These are phyloP conservation scores for Sugiyamaella pinicola DNA, from an alignment of 1,139 yeast genomes.

Conservation along the genomic window DNA sequence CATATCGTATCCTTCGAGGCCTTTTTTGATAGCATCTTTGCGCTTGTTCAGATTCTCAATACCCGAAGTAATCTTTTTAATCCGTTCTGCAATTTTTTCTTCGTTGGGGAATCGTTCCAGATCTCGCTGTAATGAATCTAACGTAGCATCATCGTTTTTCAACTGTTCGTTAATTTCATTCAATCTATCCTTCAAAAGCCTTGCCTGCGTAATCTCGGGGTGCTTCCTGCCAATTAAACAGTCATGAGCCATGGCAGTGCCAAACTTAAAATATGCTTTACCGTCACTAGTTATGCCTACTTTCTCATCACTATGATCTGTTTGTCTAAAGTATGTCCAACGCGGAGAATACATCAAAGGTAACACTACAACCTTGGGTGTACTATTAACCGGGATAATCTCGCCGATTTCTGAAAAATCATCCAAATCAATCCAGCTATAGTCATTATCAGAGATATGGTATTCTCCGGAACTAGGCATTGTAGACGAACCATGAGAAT, in stretches of 20 bases:
- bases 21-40: constrained; percentile 26
- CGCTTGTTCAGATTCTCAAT: constrained; percentile 45
- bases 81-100: constrained; percentile 31
- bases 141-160: constrained; percentile 42
- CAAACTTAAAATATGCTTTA: constrained; percentile 55
- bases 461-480: constrained; percentile 37
- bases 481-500: constrained; percentile 23
- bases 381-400: constrained; percentile 45
- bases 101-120: constrained; percentile 34
- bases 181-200: constrained; percentile 38
- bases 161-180: constrained; percentile 52
- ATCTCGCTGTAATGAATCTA: constrained; percentile 41
- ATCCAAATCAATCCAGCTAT: constrained; percentile 75
- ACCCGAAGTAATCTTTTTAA: constrained; percentile 41
- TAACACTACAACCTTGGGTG: constrained; percentile 59
- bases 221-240: constrained; percentile 59
- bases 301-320: constrained; percentile 44
- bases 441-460: constrained; percentile 51
- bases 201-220: constrained; percentile 40
- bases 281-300: constrained; percentile 39
- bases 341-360: constrained; percentile 77
- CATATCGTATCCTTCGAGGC: constrained; percentile 8
- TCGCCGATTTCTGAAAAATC: constrained; percentile 75
- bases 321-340: constrained; percentile 72
- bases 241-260: constrained; percentile 64